Evolutionary conservation across 164 flowering plant genomes (phyloP).

Genomic region (Malania oleifera): DNA sequence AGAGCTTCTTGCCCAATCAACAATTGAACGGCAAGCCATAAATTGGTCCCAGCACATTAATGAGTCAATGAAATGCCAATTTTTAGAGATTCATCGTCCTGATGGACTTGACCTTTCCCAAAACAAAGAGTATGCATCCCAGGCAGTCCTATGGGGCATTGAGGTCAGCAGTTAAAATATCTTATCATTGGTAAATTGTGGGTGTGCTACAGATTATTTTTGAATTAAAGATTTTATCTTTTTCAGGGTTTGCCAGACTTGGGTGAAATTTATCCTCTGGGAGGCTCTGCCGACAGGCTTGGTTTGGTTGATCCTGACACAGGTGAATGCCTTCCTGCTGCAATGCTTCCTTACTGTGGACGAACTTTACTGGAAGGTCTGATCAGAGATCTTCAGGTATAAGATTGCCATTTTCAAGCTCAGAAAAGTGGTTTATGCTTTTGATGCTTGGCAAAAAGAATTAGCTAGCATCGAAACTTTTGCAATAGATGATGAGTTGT

Average conservation of each 20-base stretch:
- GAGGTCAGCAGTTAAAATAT: slow-evolving; percentile 51
- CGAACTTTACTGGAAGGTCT: slow-evolving; percentile 95
- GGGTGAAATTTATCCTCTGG: slow-evolving; percentile 96
- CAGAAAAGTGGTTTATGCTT: slow-evolving; percentile 6
- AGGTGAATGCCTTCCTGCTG: slow-evolving; percentile 97
- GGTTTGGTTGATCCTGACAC: slow-evolving; percentile 85
- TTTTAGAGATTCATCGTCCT: slow-evolving; percentile 73
- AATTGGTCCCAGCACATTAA: slow-evolving; percentile 33
- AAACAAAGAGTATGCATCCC: slow-evolving; percentile 78
- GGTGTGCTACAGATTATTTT: slow-evolving; percentile 5
- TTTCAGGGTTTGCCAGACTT: slow-evolving; percentile 86
- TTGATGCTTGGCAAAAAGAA: slow-evolving; percentile 12
- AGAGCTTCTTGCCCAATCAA: slow-evolving; percentile 63
- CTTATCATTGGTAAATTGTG: neutral
- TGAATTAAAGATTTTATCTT: slow-evolving; percentile 22
- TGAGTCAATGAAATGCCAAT: slow-evolving; percentile 38
- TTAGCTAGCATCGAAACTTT: neutral
- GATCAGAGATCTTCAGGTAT: slow-evolving; percentile 99
- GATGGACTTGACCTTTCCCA: slow-evolving; percentile 68
- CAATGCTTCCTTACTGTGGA: slow-evolving; percentile 97
- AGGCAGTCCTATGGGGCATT: slow-evolving; percentile 97
- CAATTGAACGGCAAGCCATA: slow-evolving; percentile 28
- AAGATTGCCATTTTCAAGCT: slow-evolving; percentile 13
- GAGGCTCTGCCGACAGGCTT: slow-evolving; percentile 97
- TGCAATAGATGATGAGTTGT: neutral